These are phyloP conservation scores for Phialemoniopsis sp. DNA, from an alignment of 2,329 filamentous ascomycete genomes.

Conservation along the genomic window DNA sequence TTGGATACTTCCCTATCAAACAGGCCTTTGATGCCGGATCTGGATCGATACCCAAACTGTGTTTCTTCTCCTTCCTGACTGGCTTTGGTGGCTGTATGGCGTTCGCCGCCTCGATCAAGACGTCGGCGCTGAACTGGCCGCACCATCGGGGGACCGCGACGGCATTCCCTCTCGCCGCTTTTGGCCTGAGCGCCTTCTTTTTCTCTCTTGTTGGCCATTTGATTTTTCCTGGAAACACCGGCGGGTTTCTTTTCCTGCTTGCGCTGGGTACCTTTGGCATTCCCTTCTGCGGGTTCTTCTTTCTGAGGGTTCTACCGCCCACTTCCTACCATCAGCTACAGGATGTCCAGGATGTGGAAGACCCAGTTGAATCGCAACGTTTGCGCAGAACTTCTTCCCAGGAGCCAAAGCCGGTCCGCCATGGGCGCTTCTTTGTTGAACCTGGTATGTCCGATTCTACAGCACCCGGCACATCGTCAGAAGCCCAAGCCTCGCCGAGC, in stretches of 20 bases:
- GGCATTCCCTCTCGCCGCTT: slow-evolving; percentile 86
- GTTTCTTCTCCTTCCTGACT: slow-evolving; percentile 80
- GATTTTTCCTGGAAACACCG: slow-evolving; percentile 78
- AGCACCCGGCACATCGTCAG: not conserved
- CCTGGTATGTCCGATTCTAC: slow-evolving; percentile 55
- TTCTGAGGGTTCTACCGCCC: slow-evolving; percentile 70
- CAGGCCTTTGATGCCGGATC: slow-evolving; percentile 68
- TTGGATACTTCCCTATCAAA: slow-evolving; percentile 85
- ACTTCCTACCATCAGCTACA: slow-evolving; percentile 43
- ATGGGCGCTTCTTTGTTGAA: slow-evolving; percentile 41
- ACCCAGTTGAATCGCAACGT: slow-evolving; percentile 29
- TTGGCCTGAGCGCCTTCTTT: slow-evolving; percentile 94
- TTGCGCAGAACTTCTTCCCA: slow-evolving; percentile 36
- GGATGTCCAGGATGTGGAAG: slow-evolving; percentile 2
- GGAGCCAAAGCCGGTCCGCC: slow-evolving; percentile 32
- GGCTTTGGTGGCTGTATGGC: slow-evolving; percentile 87
- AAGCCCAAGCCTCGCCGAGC: not conserved
- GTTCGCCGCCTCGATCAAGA: slow-evolving; percentile 85
- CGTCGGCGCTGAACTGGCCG: slow-evolving; percentile 86
- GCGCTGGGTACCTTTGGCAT: slow-evolving; percentile 75
- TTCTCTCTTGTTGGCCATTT: slow-evolving; percentile 78
- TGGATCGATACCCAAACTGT: slow-evolving; percentile 59
- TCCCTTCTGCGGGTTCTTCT: slow-evolving; percentile 75
- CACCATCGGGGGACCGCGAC: slow-evolving; percentile 89
- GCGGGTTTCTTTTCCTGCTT: slow-evolving; percentile 75